A percentile compares a stretch with the other conserved stretches of the same genome.
These are phyloP conservation scores for Pythium coloratum DNA, from an alignment of 352 stramenopile species.

Conservation along the genomic window DNA sequence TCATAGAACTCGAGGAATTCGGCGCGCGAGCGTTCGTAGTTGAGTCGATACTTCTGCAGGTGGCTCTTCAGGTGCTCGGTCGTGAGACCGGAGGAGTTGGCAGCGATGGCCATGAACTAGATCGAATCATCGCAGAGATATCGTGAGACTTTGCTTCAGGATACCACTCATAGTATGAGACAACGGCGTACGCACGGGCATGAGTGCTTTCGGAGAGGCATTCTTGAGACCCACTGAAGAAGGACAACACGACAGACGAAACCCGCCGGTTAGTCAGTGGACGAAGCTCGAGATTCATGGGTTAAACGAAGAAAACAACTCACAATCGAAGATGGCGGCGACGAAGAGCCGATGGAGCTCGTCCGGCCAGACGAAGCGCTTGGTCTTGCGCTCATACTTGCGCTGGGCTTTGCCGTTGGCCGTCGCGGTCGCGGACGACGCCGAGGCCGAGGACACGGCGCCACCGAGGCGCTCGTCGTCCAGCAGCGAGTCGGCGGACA, in stretches of 20 bases:
- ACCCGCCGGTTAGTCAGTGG: not conserved
- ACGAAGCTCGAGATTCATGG: not conserved
- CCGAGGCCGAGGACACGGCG: conserved; percentile 4
- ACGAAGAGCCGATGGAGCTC: conserved; percentile 88
- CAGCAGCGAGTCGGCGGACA: conserved; percentile 21
- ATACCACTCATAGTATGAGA: no score
- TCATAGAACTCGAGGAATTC: conserved; percentile 88
- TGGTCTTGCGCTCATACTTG: conserved; percentile 89
- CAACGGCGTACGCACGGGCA: conserved; percentile 41
- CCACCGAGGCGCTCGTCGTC: conserved; percentile 14
- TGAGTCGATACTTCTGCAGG: conserved; percentile 87
- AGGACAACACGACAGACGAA: conserved; percentile 1
- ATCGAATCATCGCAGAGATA: conserved; percentile 3
- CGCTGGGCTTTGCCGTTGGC: conserved; percentile 43
- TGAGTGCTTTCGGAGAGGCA: conserved; percentile 77
- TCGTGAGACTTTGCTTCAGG: not conserved
- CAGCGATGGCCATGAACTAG: conserved; percentile 69
- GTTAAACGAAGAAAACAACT: conserved; percentile 2
- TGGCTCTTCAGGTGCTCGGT: conserved; percentile 88
- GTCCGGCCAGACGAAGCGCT: conserved; percentile 87
- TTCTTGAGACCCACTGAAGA: conserved; percentile 78
- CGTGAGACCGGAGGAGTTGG: conserved; percentile 55
- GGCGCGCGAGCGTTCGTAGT: conserved; percentile 78
- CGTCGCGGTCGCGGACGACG: not conserved
- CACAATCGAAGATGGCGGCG: conserved; percentile 86